Evolutionary conservation across 164 flowering plant species (phyloP), one percentile per base, ranked within the genome.

Genomic region (Aristolochia californica): DNA sequence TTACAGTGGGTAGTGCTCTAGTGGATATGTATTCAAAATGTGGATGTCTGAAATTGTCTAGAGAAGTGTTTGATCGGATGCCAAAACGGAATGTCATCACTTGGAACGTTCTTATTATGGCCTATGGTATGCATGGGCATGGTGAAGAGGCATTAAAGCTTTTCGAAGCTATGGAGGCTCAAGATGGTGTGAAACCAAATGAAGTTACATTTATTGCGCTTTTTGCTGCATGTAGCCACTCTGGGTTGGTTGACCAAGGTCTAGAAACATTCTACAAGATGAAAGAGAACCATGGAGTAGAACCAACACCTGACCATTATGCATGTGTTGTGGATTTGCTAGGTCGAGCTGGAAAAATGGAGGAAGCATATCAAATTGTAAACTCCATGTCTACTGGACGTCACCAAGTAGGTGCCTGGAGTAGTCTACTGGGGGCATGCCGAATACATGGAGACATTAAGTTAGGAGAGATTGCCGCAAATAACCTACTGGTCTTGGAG

Each of bases 61-160:
- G 83, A 59, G 70, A 63, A 53, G 78, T 78, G 28, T 88, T 88
- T 38, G 74, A 88, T 59, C 60, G 26, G 43, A 77, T 88, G 81
- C 78, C 80, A 15, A 40, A 53, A 2, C 71, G 70, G 62, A 85
- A 84, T 68, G 67, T 73, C n/a, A 81, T 85, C 48, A 80, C 88
- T 44, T 88, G 96, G 96, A 85, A 88, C 73, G 83, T 77, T 48
- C 73, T 88, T 18, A 75, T 86, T 40, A 80, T 84, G 96, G 94
- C 87, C 43, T 82, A 80, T 66, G 96, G 96, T n/a, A 82, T 84
- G 88, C 94, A 87, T 62, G 97, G 97, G 23, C 72, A 72, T 62
- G 95, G 84, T 22, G 66, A 66, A 22, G 82, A 75, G 64, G 90
- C 93, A 11, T 49, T 84, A 21, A 62, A 75, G 22, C 69, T 84